These are phyloP conservation scores for Lonicera japonica DNA, from an alignment of 129 eudicot species.

Conservation along the genomic window DNA sequence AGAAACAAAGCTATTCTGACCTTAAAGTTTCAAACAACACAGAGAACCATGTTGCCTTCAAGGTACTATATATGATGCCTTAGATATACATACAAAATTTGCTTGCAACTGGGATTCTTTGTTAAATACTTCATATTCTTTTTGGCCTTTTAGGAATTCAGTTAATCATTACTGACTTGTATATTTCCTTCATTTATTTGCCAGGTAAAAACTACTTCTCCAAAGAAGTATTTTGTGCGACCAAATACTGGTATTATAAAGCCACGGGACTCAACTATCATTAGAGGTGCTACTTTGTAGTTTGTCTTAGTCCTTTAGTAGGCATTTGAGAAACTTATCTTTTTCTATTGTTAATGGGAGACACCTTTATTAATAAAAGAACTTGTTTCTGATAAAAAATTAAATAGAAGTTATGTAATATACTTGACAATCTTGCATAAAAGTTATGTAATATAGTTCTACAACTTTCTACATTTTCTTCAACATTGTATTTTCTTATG, in stretches of 20 bases:
- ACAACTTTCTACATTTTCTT: too few relatives aligned
- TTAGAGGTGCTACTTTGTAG: constrained; percentile 48
- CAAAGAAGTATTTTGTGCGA: constrained; percentile 90
- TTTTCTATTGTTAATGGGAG: too few relatives aligned
- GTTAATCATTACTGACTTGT: constrained; percentile 2
- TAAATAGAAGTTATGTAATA: too few relatives aligned
- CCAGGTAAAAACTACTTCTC: constrained; percentile 94
- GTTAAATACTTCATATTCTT: background rate
- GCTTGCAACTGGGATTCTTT: too few relatives aligned
- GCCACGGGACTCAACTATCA: constrained; percentile 61
- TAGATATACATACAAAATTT: too few relatives aligned
- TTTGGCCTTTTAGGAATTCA: background rate
- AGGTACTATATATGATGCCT: constrained; percentile 36
- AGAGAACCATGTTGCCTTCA: constrained; percentile 78
- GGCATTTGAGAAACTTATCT: too few relatives aligned
- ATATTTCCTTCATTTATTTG: background rate
- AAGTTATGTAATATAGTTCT: too few relatives aligned
- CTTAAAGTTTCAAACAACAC: constrained; percentile 71
- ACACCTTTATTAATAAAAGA: too few relatives aligned
- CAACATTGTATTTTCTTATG: too few relatives aligned
- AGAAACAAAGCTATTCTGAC: constrained; percentile 79
- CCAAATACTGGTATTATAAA: constrained; percentile 82
- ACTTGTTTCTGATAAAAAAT: too few relatives aligned
- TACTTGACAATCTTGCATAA: too few relatives aligned
- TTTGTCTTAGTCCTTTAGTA: too few relatives aligned